Evolutionary conservation across 768 basidiomycete species (phyloP).

Genomic region (Mycena epipterygia): DNA sequence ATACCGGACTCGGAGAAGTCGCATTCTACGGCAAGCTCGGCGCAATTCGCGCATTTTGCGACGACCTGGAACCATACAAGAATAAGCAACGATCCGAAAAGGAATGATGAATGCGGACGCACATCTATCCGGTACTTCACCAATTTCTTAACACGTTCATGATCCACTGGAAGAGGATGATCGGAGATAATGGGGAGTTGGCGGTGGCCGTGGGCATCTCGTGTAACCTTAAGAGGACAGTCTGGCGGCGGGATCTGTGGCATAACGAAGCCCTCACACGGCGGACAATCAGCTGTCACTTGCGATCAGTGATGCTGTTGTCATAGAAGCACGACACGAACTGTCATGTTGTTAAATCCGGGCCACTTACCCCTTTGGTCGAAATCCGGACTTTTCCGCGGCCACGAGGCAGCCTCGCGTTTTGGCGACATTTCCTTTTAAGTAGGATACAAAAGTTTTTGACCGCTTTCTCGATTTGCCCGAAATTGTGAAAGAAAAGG

Average conservation of each 20-base stretch:
- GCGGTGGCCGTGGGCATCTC: not conserved
- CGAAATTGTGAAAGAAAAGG: too few species aligned
- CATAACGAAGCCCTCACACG: not conserved
- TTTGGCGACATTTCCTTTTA: too few species aligned
- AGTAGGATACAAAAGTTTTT: too few species aligned
- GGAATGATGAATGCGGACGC: not conserved
- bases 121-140: not conserved
- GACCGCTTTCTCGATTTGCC: too few species aligned
- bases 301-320: not conserved
- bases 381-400: too few species aligned
- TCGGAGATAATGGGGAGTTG: not conserved
- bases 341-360: not conserved
- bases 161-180: not conserved
- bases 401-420: too few species aligned
- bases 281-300: too few species aligned
- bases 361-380: not conserved
- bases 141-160: not conserved
- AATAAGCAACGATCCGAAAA: not conserved
- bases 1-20: not conserved
- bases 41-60: not conserved
- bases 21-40: not conserved
- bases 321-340: too few species aligned
- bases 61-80: not conserved
- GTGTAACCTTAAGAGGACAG: not conserved
- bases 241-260: not conserved